Conservation (phyloP, 768 basidiomycete species). For the Trametes coccinea region DNA sequence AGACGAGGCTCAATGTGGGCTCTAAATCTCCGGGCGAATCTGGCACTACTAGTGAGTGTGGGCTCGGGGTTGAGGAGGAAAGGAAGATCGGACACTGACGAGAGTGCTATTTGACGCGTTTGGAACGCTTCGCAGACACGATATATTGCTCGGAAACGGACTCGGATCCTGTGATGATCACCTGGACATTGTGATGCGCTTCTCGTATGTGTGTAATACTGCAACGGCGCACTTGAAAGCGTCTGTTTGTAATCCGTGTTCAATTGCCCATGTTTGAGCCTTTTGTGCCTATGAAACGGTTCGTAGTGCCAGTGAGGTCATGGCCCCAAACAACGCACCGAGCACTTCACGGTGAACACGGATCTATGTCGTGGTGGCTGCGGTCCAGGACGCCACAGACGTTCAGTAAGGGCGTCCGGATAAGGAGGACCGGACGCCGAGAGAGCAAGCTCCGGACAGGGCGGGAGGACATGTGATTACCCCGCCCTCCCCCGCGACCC, state of each 20-base stretch:
- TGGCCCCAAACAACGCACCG: no score
- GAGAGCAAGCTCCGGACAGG: neutral
- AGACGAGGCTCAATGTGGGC: slow-evolving; percentile 48
- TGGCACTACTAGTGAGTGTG: neutral
- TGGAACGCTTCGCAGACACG: neutral
- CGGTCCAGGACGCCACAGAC: no score
- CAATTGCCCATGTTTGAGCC: neutral
- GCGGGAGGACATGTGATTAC: slow-evolving; percentile 19
- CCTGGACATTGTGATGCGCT: neutral
- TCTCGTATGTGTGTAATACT: neutral
- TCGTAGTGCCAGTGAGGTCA: no score
- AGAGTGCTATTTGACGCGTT: neutral
- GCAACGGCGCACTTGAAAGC: slow-evolving; percentile 5
- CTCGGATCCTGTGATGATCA: neutral
- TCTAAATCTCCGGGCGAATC: slow-evolving; percentile 29
- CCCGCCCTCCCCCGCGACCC: slow-evolving; percentile 6
- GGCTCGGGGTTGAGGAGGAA: neutral
- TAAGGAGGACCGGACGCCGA: no score
- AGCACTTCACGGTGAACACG: no score
- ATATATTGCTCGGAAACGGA: neutral
- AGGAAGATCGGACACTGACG: neutral
- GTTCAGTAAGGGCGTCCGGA: neutral
- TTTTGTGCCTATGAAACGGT: no score
- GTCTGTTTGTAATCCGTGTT: neutral
- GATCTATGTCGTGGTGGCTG: no score